Base-by-base conservation (phyloP, 768 basidiomycete genomes). In the Mycena filopes region DNA sequence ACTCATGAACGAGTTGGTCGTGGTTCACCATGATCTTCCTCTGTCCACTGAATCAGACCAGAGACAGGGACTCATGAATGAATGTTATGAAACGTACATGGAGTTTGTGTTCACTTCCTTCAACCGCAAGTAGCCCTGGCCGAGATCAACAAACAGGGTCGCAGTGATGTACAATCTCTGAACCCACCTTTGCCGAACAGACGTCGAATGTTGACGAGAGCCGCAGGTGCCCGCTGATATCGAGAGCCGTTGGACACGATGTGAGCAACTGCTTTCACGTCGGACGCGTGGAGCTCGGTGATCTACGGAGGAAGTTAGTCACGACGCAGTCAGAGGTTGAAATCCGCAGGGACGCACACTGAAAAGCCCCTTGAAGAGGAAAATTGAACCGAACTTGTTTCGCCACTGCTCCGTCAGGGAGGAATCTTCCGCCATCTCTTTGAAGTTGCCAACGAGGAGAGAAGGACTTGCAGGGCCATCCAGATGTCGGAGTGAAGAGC, bases 231-330 rank as follows among this genome's bases (percentile, higher is more conserved):
- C 33, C 21, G 42, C 23, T 51, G 62, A 23, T 63, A 63, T 1
- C 56, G 26, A 0, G 31, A 10, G 23, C 40, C 25, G 7, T 45
- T 63, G 15, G 46, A 26, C 4, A 63, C 38, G 41, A 89, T 79
- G 57, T 87, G 81, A 16, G 78, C 76, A 21, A 88, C 25, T 0
- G 86, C 86, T 5, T 79, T 76, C 0, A 82, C 73, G 62, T 89
- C 87, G 40, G 78, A 55, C 0, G 85, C 84, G 70, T 81, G 74
- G 12, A 86, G 72, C 18, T 80, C 73, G 28, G 72, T 63, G 7
- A 57, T 51, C 80, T 83, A 57, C n/a, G n/a, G n/a, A n/a, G n/a
- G n/a, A n/a, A n/a, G n/a, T n/a, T n/a, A n/a, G n/a, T n/a, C n/a
- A n/a, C n/a, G n/a, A n/a, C n/a, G n/a, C n/a, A n/a, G n/a, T n/a